Conservation (phyloP, 768 basidiomycete genomes). For the Boletus sp. region DNA sequence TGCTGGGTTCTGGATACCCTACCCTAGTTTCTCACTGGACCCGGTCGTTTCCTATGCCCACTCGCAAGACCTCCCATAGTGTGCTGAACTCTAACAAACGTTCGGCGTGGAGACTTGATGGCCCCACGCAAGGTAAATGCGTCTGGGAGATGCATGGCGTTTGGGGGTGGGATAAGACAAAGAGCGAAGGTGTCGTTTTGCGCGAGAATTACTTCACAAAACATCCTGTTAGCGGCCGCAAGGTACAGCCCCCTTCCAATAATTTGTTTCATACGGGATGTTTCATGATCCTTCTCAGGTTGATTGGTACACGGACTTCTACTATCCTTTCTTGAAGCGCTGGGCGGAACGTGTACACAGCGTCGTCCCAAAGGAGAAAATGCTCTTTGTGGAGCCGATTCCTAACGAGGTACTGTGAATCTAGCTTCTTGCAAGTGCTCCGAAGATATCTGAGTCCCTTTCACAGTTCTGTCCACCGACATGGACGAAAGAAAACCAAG, state of each 20-base stretch:
- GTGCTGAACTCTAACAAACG: constrained; percentile 59
- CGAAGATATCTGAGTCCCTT: constrained; percentile 3
- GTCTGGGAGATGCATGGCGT: constrained; percentile 92
- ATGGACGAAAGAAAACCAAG: constrained; percentile 66
- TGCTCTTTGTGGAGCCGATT: constrained; percentile 80
- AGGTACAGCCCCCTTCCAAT: constrained; percentile 39
- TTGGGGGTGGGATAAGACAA: constrained; percentile 81
- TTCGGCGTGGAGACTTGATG: constrained; percentile 71
- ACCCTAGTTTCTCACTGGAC: constrained; percentile 77
- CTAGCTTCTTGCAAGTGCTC: background rate
- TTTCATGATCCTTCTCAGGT: constrained; percentile 42
- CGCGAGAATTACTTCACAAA: constrained; percentile 82
- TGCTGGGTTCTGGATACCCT: constrained; percentile 86
- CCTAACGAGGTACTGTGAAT: constrained; percentile 77
- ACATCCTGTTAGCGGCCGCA: constrained; percentile 60
- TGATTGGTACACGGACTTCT: constrained; percentile 86
- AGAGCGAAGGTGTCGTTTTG: constrained; percentile 68
- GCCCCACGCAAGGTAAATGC: constrained; percentile 71
- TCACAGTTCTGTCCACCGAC: constrained; percentile 73
- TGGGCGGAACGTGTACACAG: constrained; percentile 65
- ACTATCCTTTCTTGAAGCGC: constrained; percentile 68
- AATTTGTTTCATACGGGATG: background rate
- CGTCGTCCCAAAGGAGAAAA: constrained; percentile 48
- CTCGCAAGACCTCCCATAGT: constrained; percentile 54
- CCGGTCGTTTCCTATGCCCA: constrained; percentile 88